Evolutionary conservation across 2,329 filamentous ascomycete species (phyloP).

Genomic region (Elsinoe necatrix): DNA sequence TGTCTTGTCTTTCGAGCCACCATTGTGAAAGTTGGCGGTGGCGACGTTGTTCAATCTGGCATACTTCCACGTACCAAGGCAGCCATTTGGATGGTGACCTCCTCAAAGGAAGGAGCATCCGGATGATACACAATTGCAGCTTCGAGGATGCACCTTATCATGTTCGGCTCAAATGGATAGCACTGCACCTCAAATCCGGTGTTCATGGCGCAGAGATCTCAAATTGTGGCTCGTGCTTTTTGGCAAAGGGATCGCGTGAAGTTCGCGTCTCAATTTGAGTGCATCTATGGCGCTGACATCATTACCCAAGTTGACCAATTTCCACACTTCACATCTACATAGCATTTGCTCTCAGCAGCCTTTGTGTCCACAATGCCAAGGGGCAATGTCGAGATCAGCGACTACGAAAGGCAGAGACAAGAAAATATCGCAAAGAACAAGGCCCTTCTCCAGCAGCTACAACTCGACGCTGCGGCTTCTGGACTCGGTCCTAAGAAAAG

Average conservation of each 20-base stretch:
- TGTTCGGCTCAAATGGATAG: background rate
- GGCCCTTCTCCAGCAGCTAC: constrained; percentile 69
- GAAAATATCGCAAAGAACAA: constrained; percentile 85
- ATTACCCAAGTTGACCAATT: background rate
- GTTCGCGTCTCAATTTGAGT: constrained; percentile 10
- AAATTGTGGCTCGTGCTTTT: constrained; percentile 10
- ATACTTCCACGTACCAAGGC: background rate
- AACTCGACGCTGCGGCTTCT: constrained; percentile 57
- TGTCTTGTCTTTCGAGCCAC: background rate
- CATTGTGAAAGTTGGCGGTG: background rate
- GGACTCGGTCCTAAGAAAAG: constrained; percentile 56
- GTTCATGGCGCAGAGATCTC: background rate
- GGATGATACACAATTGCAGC: background rate
- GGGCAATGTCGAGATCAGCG: constrained; percentile 51
- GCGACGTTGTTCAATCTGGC: background rate
- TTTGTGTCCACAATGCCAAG: background rate
- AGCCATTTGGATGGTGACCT: background rate
- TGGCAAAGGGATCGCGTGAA: constrained; percentile 6
- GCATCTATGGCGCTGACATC: constrained; percentile 12
- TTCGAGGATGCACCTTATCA: background rate
- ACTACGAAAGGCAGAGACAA: constrained; percentile 75
- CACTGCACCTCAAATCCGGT: background rate
- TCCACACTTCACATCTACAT: background rate
- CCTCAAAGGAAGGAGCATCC: background rate
- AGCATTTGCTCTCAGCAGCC: background rate